A percentile compares a stretch with the other conserved stretches of the same genome.
These are phyloP conservation scores for Suillus fuscotomentosus DNA, from an alignment of 768 basidiomycete species.

Conservation along the genomic window DNA sequence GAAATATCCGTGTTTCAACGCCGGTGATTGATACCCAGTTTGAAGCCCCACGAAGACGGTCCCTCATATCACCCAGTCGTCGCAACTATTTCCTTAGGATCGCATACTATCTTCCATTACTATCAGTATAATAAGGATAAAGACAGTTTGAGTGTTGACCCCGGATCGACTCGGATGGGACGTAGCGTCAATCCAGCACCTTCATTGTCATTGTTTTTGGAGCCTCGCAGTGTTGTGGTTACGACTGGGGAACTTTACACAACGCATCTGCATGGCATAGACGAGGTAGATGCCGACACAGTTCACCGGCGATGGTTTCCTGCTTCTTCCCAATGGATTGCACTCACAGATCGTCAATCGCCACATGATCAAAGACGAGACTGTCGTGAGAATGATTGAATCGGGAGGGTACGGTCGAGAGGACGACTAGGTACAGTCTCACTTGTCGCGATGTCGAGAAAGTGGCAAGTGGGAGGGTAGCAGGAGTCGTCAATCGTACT, in stretches of 20 bases:
- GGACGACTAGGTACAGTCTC: conserved; percentile 72
- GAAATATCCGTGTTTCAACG: conserved; percentile 10
- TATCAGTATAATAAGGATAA: conserved; percentile 61
- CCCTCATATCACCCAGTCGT: conserved; percentile 86
- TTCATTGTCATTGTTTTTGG: conserved; percentile 70
- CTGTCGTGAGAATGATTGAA: conserved; percentile 36
- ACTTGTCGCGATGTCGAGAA: conserved; percentile 83
- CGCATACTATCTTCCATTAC: conserved; percentile 82
- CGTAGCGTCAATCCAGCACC: conserved; percentile 63
- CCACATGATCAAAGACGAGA: conserved; percentile 43
- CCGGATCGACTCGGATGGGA: conserved; percentile 31
- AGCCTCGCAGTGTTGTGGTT: conserved; percentile 84
- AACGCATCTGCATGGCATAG: conserved; percentile 80
- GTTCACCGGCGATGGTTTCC: conserved; percentile 26
- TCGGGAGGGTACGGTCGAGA: conserved; percentile 52
- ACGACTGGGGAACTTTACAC: conserved; percentile 70
- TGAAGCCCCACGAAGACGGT: conserved; percentile 90
- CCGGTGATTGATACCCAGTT: not conserved
- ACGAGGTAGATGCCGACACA: conserved; percentile 51
- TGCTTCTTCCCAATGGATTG: conserved; percentile 25
- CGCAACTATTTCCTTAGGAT: conserved; percentile 85
- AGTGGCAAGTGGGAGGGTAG: conserved; percentile 32
- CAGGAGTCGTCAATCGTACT: not conserved
- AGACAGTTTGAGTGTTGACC: conserved; percentile 15
- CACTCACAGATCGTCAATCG: conserved; percentile 55